phyloP scores from a whole-genome alignment of 306 rosid genomes.

The Chamaecrista fasciculata region DNA sequence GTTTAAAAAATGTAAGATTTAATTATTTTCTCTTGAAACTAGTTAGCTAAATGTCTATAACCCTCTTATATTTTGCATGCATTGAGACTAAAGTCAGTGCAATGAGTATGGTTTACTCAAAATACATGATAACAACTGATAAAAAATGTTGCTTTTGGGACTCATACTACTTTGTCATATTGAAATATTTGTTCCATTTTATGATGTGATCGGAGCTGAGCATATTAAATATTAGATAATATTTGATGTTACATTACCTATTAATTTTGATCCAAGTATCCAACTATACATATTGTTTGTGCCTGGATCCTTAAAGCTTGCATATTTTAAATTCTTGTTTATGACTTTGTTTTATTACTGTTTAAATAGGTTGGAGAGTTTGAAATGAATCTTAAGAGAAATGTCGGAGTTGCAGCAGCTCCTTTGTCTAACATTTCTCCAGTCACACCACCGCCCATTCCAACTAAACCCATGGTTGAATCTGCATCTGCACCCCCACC shows the following conservation, averaged over 20 bases:
- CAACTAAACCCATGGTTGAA: constrained; percentile 71
- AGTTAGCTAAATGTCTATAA: constrained; percentile 21
- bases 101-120: constrained; percentile 19
- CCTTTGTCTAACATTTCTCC: constrained; percentile 77
- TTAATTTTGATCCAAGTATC: background rate
- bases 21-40: background rate
- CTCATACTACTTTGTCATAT: background rate
- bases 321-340: constrained; percentile 4
- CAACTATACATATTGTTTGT: background rate
- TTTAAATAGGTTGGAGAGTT: constrained; percentile 84
- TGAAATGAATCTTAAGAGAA: constrained; percentile 94
- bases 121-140: constrained; percentile 9
- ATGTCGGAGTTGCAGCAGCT: constrained; percentile 60
- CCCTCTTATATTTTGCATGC: constrained; percentile 15
- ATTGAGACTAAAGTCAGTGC: constrained; percentile 7
- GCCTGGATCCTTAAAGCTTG: background rate
- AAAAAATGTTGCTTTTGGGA: constrained; percentile 21
- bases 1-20: background rate
- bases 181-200: background rate
- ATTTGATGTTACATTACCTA: constrained; percentile 8
- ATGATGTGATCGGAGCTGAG: background rate
- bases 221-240: background rate
- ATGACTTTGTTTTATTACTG: constrained; percentile 21
- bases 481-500: constrained; percentile 48
- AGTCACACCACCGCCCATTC: constrained; percentile 72